phyloP scores from a whole-genome alignment of 768 basidiomycete genomes.

The Vararia minispora region DNA sequence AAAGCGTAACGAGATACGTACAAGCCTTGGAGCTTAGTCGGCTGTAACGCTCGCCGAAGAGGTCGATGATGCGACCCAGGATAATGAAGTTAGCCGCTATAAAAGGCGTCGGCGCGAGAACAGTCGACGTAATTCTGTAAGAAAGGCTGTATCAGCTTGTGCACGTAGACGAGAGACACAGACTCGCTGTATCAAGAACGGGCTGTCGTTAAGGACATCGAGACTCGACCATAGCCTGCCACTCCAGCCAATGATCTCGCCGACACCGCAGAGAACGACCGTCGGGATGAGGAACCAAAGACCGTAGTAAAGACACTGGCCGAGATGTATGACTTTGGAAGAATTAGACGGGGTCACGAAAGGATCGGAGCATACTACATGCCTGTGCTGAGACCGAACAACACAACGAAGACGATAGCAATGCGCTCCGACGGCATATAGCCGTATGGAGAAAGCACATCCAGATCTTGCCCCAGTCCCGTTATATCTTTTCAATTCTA shows the following conservation, averaged over 20 bases:
- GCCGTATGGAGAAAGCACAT: neutral
- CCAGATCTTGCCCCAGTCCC: too few relatives aligned
- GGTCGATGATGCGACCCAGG: constrained; percentile 32
- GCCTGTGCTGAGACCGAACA: constrained; percentile 1
- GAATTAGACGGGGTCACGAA: neutral
- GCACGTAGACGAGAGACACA: neutral
- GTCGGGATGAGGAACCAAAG: constrained; percentile 47
- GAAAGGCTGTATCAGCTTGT: neutral
- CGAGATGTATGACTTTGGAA: constrained; percentile 33
- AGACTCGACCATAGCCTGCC: constrained; percentile 41
- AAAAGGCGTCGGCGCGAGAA: constrained; percentile 45
- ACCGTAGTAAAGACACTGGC: constrained; percentile 31
- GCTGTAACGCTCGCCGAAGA: constrained; percentile 37
- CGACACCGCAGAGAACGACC: constrained; percentile 30
- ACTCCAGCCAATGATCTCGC: constrained; percentile 46
- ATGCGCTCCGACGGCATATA: constrained; percentile 1
- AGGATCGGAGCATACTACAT: too few relatives aligned
- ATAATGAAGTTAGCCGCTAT: constrained; percentile 47
- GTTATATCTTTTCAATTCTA: too few relatives aligned
- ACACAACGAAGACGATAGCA: neutral
- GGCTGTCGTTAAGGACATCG: constrained; percentile 11
- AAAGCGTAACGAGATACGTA: constrained; percentile 7
- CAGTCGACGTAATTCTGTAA: constrained; percentile 26
- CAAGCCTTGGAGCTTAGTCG: constrained; percentile 27
- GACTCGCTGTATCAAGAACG: constrained; percentile 36